phyloP scores from a whole-genome alignment of 306 rosid genomes.

The Arachis stenosperma region DNA sequence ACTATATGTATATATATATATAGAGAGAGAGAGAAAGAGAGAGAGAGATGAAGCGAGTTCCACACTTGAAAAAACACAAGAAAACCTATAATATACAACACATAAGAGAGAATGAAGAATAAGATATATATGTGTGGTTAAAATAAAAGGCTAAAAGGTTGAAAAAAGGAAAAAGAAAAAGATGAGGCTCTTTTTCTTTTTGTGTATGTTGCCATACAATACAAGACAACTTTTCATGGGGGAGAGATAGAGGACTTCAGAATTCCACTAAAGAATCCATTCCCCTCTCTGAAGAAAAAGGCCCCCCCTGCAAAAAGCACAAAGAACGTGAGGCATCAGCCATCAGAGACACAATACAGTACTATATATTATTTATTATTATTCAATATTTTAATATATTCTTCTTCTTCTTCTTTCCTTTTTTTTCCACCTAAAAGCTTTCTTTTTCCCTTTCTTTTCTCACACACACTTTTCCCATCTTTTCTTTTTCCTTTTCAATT shows the following conservation, averaged over 20 bases:
- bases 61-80: conserved; percentile 19
- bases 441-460: conserved; percentile 6
- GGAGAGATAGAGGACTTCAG: conserved; percentile 24
- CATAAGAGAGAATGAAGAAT: conserved; percentile 22
- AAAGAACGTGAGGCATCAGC: conserved; percentile 70
- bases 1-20: not conserved
- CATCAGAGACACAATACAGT: conserved; percentile 41
- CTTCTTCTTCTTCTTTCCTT: too few species aligned
- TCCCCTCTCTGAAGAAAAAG: conserved; percentile 35
- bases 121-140: not conserved
- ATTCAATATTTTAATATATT: too few species aligned
- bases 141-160: not conserved
- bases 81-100: conserved; percentile 41
- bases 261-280: conserved; percentile 34
- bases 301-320: conserved; percentile 59
- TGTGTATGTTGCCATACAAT: conserved; percentile 23
- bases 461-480: conserved; percentile 1
- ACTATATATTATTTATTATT: conserved; percentile 23
- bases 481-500: conserved; percentile 21
- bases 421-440: not conserved
- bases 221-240: conserved; percentile 43
- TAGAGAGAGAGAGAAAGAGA: too few species aligned
- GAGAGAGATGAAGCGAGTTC: conserved; percentile 7
- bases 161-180: not conserved
- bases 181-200: not conserved